Conservation (phyloP, 805 yeast genomes). For the Candida golubevii region DNA sequence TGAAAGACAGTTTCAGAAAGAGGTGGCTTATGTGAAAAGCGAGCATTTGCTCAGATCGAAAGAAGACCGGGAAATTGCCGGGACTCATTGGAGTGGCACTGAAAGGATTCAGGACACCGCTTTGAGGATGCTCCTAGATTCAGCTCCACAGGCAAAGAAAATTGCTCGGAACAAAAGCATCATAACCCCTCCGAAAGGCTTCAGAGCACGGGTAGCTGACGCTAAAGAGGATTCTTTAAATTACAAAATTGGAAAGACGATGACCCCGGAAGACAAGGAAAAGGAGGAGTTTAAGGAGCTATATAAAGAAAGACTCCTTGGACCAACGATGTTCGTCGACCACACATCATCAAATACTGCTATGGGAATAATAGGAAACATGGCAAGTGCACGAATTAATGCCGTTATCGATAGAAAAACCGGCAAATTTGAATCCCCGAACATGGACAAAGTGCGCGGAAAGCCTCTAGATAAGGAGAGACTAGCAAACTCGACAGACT, state of each 20-base stretch:
- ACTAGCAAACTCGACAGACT: constrained; percentile 60
- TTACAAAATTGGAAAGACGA: constrained; percentile 47
- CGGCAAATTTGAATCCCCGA: constrained; percentile 62
- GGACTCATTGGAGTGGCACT: constrained; percentile 13
- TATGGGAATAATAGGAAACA: constrained; percentile 51
- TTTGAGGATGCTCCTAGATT: constrained; percentile 14
- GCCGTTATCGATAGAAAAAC: constrained; percentile 56
- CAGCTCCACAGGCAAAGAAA: constrained; percentile 13
- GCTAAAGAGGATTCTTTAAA: constrained; percentile 69
- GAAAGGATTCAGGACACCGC: constrained; percentile 12
- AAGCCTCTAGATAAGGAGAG: constrained; percentile 49
- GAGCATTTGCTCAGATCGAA: constrained; percentile 17
- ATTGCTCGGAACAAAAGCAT: constrained; percentile 12
- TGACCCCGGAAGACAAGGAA: constrained; percentile 25
- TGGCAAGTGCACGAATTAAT: constrained; percentile 74
- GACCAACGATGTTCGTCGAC: constrained; percentile 48
- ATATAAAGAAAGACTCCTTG: constrained; percentile 60
- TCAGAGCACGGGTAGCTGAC: constrained; percentile 41
- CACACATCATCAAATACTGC: constrained; percentile 39
- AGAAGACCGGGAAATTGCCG: constrained; percentile 4
- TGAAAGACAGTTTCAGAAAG: constrained; percentile 14
- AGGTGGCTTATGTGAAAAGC: constrained; percentile 25
- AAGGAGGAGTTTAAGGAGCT: constrained; percentile 49
- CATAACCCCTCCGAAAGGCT: constrained; percentile 20
- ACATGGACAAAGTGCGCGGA: constrained; percentile 50